phyloP scores from a whole-genome alignment of 2,329 filamentous ascomycete species.

The Escovopsis weberi region DNA sequence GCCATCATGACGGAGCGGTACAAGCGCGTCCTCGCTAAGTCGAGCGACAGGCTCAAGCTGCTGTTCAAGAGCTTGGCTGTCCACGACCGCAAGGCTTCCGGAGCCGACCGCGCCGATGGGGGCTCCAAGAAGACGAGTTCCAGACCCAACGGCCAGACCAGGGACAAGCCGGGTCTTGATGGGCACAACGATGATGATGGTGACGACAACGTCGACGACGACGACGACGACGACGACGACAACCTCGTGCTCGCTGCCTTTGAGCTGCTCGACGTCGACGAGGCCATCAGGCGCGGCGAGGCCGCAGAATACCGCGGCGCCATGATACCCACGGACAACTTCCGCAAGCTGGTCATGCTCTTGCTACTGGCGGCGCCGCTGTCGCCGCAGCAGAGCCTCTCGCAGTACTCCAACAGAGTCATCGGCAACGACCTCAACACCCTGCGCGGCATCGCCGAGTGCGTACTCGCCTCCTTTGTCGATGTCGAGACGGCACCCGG shows the following conservation, averaged over 20 bases:
- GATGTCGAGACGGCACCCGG: conserved; percentile 49
- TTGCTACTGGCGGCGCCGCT: conserved; percentile 53
- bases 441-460: conserved; percentile 47
- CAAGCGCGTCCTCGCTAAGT: conserved; percentile 43
- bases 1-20: conserved; percentile 60
- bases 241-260: conserved; percentile 55
- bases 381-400: conserved; percentile 48
- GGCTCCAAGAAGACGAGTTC: not conserved
- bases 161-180: conserved; percentile 29
- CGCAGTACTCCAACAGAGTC: conserved; percentile 43
- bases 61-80: conserved; percentile 60
- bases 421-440: conserved; percentile 39
- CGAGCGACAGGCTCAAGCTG: conserved; percentile 45
- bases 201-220: not conserved
- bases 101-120: conserved; percentile 6
- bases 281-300: conserved; percentile 41
- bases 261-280: conserved; percentile 49
- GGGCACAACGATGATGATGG: conserved; percentile 20
- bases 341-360: conserved; percentile 55
- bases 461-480: conserved; percentile 51
- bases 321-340: conserved; percentile 60
- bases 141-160: conserved; percentile 7
- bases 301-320: conserved; percentile 41
- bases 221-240: conserved; percentile 28
- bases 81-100: conserved; percentile 44